Base-by-base conservation (phyloP, 129 eudicot genomes). In the Flaveria ramosissima region DNA sequence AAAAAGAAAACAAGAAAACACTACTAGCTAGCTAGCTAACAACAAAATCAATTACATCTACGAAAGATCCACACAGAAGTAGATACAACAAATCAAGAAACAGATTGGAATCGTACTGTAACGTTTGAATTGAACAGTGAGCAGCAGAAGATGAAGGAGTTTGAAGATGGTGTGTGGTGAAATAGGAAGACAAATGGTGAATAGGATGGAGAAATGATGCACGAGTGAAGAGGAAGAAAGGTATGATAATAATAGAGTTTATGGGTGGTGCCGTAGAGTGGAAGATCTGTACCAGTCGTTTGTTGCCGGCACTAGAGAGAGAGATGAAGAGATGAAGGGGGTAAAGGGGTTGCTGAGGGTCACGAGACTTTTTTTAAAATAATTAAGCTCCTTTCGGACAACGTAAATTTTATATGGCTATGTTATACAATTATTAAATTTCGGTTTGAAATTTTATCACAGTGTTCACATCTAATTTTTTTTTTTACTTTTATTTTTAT, bases 281-380 rank as follows among this genome's bases (percentile, higher is more conserved):
- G 75, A 71, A 79, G 80, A 79, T 84, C 84, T 84, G 84, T 70
- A 82, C 67, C 79, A 62, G 80, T 46, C 73, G 81, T 76, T 76
- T 70, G 81, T 61, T 75, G 82, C 75, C 78, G 80, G 84, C 77
- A 73, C 32, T 64, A 48, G 66, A 21, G 77, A 88, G 86, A 80
- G 88, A 78, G 65, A 36, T 36, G 41, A 36, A 36, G 39, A 20
- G 77, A 36, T 48, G 74, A 2, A 50, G 78, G 83, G 78, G 73
- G 78, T 20, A 17, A 61, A 62, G 69, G 73, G 68, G 24, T 39
- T 7, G 65, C 57, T 15, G 73, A 43, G 82, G 78, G 82, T 82
- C 82, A 85, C 86, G 85, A 83, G 84, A 76, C 24, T 14, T 52
- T 76, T 76, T 73, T 80, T 70, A 7, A 81, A 78, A 80, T 74